Percentiles rank a stretch among this genome's conserved stretches.
phyloP scores from a whole-genome alignment of 805 yeast genomes.

The Wickerhamomyces canadensis region DNA sequence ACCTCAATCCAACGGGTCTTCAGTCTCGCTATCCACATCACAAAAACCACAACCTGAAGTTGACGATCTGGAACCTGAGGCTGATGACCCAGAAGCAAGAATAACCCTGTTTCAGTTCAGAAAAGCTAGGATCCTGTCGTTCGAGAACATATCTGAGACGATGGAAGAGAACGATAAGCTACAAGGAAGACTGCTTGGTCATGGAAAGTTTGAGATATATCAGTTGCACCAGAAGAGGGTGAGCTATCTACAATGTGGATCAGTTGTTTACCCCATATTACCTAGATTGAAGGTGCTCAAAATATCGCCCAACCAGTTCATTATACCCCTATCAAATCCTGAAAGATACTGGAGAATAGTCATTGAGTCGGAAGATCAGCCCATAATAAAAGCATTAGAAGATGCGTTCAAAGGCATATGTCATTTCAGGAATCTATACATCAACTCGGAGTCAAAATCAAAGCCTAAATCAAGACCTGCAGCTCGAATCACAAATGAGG shows the following conservation, averaged over 20 bases:
- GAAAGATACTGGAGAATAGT: conserved; percentile 66
- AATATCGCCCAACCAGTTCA: conserved; percentile 41
- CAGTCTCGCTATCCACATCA: conserved; percentile 2
- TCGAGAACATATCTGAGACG: conserved; percentile 15
- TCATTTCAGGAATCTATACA: conserved; percentile 35
- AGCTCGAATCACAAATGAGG: not conserved
- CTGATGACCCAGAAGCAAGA: conserved; percentile 12
- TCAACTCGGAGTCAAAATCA: conserved; percentile 3
- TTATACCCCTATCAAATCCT: conserved; percentile 67
- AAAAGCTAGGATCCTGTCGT: conserved; percentile 19
- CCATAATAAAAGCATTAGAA: conserved; percentile 22
- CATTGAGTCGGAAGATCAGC: conserved; percentile 20
- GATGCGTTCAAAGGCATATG: conserved; percentile 27
- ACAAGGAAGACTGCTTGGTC: conserved; percentile 48
- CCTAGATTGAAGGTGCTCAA: conserved; percentile 58
- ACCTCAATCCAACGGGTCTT: not conserved
- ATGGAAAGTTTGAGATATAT: conserved; percentile 55
- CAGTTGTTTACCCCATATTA: conserved; percentile 68
- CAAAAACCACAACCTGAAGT: not conserved
- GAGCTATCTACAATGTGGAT: conserved; percentile 57
- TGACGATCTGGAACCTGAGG: not conserved
- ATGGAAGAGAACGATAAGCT: conserved; percentile 6
- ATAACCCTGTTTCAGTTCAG: conserved; percentile 14
- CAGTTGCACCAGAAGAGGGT: conserved; percentile 53
- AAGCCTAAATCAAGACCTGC: not conserved